Evolutionary conservation across 1,284 basidiomycete species (phyloP), one percentile per base, ranked within the genome.

Genomic region (Heimioporus punctisporus): DNA sequence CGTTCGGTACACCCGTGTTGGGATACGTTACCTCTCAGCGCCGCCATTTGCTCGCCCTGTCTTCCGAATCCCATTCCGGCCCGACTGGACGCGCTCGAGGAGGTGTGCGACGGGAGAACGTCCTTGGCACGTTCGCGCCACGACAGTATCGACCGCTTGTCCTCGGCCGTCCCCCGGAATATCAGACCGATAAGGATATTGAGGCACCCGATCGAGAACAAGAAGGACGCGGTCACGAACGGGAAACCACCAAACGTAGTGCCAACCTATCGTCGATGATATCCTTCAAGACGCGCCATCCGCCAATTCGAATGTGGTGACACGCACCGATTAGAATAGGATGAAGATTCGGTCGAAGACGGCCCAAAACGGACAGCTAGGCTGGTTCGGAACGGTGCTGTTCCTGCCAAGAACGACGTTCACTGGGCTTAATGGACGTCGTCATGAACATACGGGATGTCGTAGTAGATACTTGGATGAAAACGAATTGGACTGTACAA

Each of bases 351-450:
- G 81, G 69, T 92, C 91, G 55, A 95, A 75, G 54, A 95, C 85
- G 17, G 92, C 89, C 90, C 92, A 95, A 75, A 96, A 95, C 28
- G 85, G 81, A 44, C 94, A 93, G 12, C 90, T 93, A 25, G 91
- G 79, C 68, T 96, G 93, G 68, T 93, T 90, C n/a, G 93, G 93
- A 21, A 95, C 90, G 2, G 91, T 90, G 70, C 88, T 90, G 56
- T 81, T 79, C 60, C 88, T 92, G 9, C n/a, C n/a, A n/a, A n/a
- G n/a, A n/a, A n/a, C n/a, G 61, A 68, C 67, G 2, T 69, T 72
- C 44, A 63, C 44, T 6, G 67, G 64, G 3, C 63, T 56, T 1
- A 69, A 71, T 21, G 60, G 52, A 14, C 56, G 54, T 34, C 44
- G 6, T 19, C 21, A 57, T 64, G 50, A 2, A 58, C 24, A 2